phyloP scores from a whole-genome alignment of 2,329 filamentous ascomycete species.

The Ascosphaera acerosa region DNA sequence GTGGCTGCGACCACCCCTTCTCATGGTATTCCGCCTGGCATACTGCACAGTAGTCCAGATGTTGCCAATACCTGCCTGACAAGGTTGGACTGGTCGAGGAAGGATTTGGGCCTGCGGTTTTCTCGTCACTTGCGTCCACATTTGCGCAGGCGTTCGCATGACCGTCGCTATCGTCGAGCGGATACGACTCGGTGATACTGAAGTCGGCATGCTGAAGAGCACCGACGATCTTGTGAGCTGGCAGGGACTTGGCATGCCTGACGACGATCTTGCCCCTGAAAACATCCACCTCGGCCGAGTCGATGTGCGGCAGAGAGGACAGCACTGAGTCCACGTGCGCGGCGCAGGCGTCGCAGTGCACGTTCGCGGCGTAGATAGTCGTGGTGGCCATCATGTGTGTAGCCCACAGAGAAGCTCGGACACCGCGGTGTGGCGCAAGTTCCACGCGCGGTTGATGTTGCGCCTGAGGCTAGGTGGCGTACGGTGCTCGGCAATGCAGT shows the following conservation, averaged over 20 bases:
- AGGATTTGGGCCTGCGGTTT: too few species aligned
- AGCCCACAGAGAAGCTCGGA: too few species aligned
- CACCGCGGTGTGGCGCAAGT: too few species aligned
- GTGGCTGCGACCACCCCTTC: slow-evolving; percentile 1
- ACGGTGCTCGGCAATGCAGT: too few species aligned
- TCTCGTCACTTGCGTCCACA: too few species aligned
- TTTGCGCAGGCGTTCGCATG: too few species aligned
- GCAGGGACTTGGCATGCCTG: slow-evolving; percentile 12
- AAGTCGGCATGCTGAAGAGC: slow-evolving; percentile 21
- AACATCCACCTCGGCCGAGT: slow-evolving; percentile 18
- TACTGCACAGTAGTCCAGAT: neutral
- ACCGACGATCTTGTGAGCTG: slow-evolving; percentile 12
- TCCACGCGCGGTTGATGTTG: too few species aligned
- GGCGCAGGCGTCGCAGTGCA: slow-evolving; percentile 25
- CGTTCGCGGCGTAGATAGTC: slow-evolving; percentile 21
- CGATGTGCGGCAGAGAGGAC: slow-evolving; percentile 12
- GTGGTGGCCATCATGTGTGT: slow-evolving; percentile 7
- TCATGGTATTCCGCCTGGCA: neutral
- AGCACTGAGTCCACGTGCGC: slow-evolving; percentile 21
- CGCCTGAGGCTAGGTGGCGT: too few species aligned
- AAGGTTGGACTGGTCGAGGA: too few species aligned
- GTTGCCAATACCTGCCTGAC: too few species aligned
- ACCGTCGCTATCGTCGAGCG: too few species aligned
- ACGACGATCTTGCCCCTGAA: slow-evolving; percentile 20
- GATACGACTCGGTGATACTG: too few species aligned